phyloP scores from a whole-genome alignment of 768 basidiomycete genomes.

The Hypholoma fasciculare region DNA sequence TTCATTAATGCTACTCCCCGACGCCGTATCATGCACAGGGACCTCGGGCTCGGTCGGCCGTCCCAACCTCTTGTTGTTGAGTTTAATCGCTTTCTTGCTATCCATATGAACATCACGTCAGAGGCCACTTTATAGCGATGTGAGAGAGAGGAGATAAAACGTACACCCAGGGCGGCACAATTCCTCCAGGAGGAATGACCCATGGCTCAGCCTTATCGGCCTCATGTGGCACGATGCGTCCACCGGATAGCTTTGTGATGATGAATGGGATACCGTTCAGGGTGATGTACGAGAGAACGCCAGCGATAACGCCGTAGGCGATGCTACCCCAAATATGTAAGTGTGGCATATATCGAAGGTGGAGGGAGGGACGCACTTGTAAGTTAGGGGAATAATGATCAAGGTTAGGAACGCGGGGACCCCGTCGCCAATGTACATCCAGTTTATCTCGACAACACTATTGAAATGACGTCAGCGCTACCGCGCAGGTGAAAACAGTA shows the following conservation, averaged over 20 bases:
- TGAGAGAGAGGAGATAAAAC: conserved; percentile 20
- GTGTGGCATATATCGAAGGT: background rate
- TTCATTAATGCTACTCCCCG: conserved; percentile 4
- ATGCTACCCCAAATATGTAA: conserved; percentile 47
- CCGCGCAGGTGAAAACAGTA: background rate
- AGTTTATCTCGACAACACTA: conserved; percentile 83
- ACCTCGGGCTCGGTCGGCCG: background rate
- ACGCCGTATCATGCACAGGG: background rate
- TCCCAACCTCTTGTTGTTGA: background rate
- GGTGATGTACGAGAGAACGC: conserved; percentile 67
- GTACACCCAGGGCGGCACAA: conserved; percentile 70
- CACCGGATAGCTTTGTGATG: conserved; percentile 54
- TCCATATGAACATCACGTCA: background rate
- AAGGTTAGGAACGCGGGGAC: conserved; percentile 85
- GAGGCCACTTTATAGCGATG: background rate
- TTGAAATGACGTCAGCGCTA: background rate
- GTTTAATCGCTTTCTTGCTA: conserved; percentile 2
- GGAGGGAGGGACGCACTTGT: conserved; percentile 52
- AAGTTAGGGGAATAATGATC: conserved; percentile 75
- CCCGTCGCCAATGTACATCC: conserved; percentile 86
- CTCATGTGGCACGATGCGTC: conserved; percentile 62
- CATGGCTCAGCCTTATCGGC: conserved; percentile 68
- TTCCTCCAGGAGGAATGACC: conserved; percentile 69
- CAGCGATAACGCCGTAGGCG: conserved; percentile 87
- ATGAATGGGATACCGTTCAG: conserved; percentile 70